phyloP scores from a whole-genome alignment of 1,139 yeast genomes.

The Lodderomyces orthopsilosis region DNA sequence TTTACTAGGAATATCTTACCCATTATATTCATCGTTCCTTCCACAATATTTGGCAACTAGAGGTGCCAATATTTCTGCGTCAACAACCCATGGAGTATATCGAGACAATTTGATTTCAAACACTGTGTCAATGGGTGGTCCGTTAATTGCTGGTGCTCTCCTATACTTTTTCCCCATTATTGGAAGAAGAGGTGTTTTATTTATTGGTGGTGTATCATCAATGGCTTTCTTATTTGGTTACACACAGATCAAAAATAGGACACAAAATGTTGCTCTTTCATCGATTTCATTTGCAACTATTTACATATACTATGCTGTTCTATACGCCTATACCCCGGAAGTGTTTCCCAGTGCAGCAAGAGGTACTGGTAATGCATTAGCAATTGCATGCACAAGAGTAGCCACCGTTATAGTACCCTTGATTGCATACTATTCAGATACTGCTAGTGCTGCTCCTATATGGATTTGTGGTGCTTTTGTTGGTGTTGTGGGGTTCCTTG shows the following conservation, averaged over 20 bases:
- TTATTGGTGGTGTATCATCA: conserved; percentile 48
- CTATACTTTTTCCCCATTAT: conserved; percentile 39
- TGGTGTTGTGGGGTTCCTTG: conserved; percentile 41
- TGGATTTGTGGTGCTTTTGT: conserved; percentile 60
- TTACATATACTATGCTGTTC: conserved; percentile 52
- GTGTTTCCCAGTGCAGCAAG: conserved; percentile 55
- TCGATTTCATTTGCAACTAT: conserved; percentile 50
- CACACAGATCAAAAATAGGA: conserved; percentile 49
- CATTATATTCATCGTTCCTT: conserved; percentile 49
- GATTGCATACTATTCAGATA: conserved; percentile 46
- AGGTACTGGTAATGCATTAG: conserved; percentile 55
- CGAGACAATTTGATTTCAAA: conserved; percentile 53
- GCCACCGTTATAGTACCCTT: conserved; percentile 52
- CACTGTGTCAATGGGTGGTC: conserved; percentile 54
- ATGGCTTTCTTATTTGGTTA: conserved; percentile 59
- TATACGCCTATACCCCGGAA: conserved; percentile 61
- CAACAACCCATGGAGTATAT: conserved; percentile 39
- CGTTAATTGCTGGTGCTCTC: conserved; percentile 49
- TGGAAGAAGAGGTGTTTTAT: conserved; percentile 58
- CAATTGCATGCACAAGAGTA: conserved; percentile 46
- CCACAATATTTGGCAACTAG: conserved; percentile 46
- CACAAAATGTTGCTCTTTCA: conserved; percentile 52
- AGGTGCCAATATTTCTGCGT: conserved; percentile 42
- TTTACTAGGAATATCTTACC: conserved; percentile 51
- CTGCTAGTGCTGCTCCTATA: conserved; percentile 47